Base-by-base conservation (phyloP, 2,329 filamentous ascomycete species). In the Akanthomyces uredinophilus region DNA sequence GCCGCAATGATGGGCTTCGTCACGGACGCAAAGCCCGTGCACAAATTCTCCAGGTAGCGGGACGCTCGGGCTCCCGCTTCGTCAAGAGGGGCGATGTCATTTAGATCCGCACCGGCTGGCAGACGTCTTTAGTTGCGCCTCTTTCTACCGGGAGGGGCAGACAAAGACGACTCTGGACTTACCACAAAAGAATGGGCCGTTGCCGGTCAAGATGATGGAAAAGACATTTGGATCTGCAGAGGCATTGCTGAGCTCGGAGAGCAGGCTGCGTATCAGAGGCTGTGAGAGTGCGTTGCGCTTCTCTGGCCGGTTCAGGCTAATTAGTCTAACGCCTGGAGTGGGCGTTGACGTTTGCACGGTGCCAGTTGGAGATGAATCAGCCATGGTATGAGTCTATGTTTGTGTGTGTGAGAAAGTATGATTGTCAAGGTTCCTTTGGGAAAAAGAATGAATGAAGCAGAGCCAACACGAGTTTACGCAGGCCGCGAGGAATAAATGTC, bases 241-340 rank as follows among this genome's bases (percentile, higher is more conserved):
- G 24, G 56, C 67, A 35, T 44, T 63, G 52, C 24, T 63, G 29
- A 70, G 66, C 56, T 63, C 68, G 13, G 62, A 64, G 10, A 74
- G 66, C 5, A 81, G 68, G 47, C 81, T 73, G 63, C 70, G 66
- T 66, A 82, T 79, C 75, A 83, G 78, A 51, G 69, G 69, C 61
- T 77, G 73, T 3, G 81, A 83, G 64, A 85, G 77, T n/a, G 83
- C 82, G 74, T 86, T 85, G 65, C 81, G 77, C 68, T 84, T 83
- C 37, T 76, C 74, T 1, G 81, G 82, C 4, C 83, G 77, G 71
- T 83, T 81, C 61, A 83, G 69, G 8, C 77, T 75, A 59, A 84
- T 65, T 10, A 82, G 67, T 10, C 81, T 73, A 14, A 83, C 74
- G 29, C 71, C 73, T 14, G 68, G 65, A n/a, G 59, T 57, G n/a